Percentiles rank a stretch among this genome's conserved stretches.
phyloP scores from a whole-genome alignment of 2,329 filamentous ascomycete species.

The Biscogniauxia marginata region DNA sequence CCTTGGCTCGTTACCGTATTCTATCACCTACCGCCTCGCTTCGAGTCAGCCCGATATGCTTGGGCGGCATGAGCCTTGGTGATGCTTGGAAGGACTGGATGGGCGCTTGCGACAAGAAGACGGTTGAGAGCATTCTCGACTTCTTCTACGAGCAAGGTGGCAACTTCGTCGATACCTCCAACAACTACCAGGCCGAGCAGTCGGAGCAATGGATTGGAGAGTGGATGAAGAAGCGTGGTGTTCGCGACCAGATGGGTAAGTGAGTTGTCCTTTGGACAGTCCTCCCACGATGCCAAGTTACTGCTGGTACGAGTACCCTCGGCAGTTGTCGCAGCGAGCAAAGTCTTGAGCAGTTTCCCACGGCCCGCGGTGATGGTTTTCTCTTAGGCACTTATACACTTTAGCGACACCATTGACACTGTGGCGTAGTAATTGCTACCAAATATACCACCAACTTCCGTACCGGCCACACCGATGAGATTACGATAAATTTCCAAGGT shows the following conservation, averaged over 20 bases:
- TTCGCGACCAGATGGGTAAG: conserved; percentile 62
- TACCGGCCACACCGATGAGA: conserved; percentile 38
- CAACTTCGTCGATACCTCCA: conserved; percentile 73
- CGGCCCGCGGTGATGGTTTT: not conserved
- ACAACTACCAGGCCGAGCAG: conserved; percentile 64
- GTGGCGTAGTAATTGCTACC: conserved; percentile 59
- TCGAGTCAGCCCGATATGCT: conserved; percentile 64
- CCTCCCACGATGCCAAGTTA: not conserved
- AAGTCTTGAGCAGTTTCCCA: not conserved
- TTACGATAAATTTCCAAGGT: conserved; percentile 54
- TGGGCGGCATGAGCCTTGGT: conserved; percentile 61
- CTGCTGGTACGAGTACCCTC: not conserved
- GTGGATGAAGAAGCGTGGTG: conserved; percentile 65
- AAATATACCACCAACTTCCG: conserved; percentile 64
- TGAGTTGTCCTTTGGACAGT: conserved; percentile 1
- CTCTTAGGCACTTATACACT: not conserved
- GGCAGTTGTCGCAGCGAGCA: no score
- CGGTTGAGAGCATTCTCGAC: conserved; percentile 63
- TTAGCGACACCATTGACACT: conserved; percentile 6
- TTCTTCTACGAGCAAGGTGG: conserved; percentile 62
- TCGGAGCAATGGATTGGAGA: conserved; percentile 67
- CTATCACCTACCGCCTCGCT: conserved; percentile 65
- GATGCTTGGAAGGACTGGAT: conserved; percentile 54
- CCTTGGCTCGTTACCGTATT: conserved; percentile 63
- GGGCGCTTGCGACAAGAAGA: conserved; percentile 64